Conservation (phyloP, 176 grass and related monocot genomes). For the Zoysia japonica region DNA sequence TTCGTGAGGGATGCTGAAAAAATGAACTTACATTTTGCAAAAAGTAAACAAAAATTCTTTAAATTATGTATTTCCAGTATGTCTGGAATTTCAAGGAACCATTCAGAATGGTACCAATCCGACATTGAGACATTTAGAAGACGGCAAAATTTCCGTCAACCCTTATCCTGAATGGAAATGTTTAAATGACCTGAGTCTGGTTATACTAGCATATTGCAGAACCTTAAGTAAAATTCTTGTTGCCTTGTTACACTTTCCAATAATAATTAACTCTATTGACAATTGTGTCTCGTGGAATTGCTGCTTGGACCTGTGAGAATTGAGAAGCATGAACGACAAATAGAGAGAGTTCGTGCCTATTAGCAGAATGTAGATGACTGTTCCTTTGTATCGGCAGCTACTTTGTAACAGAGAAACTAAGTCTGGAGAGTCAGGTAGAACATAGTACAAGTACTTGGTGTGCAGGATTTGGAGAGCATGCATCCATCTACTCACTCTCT, state of each 20-base stretch:
- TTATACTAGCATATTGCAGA: background rate
- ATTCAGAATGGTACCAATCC: too few relatives aligned
- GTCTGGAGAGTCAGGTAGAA: background rate
- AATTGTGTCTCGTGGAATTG: background rate
- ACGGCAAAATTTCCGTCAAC: background rate
- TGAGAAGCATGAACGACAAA: background rate
- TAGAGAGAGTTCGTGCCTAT: background rate
- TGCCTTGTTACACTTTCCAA: background rate
- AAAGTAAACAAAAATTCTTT: background rate
- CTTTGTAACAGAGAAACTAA: background rate
- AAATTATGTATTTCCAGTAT: background rate
- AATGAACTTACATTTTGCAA: background rate
- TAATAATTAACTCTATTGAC: background rate
- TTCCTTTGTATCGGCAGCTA: background rate
- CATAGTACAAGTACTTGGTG: constrained; percentile 12
- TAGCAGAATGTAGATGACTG: background rate
- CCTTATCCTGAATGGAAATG: background rate
- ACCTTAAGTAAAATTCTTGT: background rate
- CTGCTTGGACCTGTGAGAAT: background rate
- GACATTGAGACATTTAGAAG: background rate
- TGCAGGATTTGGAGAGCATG: background rate
- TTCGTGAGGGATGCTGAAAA: background rate
- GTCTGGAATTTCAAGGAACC: background rate
- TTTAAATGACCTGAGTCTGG: background rate
- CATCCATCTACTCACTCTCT: background rate